Evolutionary conservation across 2,329 filamentous ascomycete species (phyloP).

Genomic region (Pochonia chlamydosporia): DNA sequence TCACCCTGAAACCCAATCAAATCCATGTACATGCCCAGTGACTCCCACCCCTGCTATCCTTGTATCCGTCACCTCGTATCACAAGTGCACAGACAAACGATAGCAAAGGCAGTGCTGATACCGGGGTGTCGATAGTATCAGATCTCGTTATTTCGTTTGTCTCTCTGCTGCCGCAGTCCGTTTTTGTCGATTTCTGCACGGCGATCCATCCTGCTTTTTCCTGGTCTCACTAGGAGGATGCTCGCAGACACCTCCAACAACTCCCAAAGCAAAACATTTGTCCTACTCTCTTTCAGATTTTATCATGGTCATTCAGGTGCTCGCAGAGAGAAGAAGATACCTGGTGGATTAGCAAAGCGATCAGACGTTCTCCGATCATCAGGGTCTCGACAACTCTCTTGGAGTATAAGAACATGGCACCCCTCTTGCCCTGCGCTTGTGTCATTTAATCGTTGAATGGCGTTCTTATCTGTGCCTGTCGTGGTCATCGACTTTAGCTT

Average conservation of each 20-base stretch:
- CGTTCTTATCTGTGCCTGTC: slow-evolving; percentile 14
- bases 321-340: slow-evolving; percentile 21
- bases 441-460: slow-evolving; percentile 14
- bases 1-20: too few species aligned
- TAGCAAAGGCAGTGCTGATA: slow-evolving; percentile 9
- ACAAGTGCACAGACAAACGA: slow-evolving; percentile 5
- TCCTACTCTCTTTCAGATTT: slow-evolving; percentile 19
- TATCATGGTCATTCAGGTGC: slow-evolving; percentile 25
- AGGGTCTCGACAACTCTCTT: slow-evolving; percentile 18
- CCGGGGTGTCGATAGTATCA: slow-evolving; percentile 11
- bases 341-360: slow-evolving; percentile 19
- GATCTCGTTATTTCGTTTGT: slow-evolving; percentile 11
- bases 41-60: too few species aligned
- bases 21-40: too few species aligned
- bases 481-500: slow-evolving; percentile 17
- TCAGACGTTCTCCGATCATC: slow-evolving; percentile 15
- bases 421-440: slow-evolving; percentile 19
- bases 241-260: slow-evolving; percentile 26
- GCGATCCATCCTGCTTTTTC: slow-evolving; percentile 17
- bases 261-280: slow-evolving; percentile 27
- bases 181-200: slow-evolving; percentile 23
- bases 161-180: slow-evolving; percentile 21
- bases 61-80: slow-evolving; percentile 4
- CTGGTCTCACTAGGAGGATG: slow-evolving; percentile 18
- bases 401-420: slow-evolving; percentile 25